Percentiles rank a stretch among this genome's conserved stretches.
Conservation (phyloP, 2,329 filamentous ascomycete genomes). For the Penicillium sp. region DNA sequence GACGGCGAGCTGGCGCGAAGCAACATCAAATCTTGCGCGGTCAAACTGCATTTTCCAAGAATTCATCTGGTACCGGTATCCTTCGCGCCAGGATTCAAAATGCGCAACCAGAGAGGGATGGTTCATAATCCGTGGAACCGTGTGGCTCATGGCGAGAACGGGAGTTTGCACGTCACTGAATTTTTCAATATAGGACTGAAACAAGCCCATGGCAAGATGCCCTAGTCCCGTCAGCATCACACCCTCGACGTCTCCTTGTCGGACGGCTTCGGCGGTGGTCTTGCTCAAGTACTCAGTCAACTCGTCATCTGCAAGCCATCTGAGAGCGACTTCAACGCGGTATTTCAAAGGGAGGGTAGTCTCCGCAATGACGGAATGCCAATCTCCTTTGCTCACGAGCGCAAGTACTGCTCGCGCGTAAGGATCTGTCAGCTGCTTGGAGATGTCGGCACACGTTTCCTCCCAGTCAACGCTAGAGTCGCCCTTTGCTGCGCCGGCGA, state of each 20-base stretch:
- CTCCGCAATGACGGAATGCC: slow-evolving; percentile 54
- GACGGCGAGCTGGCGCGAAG: slow-evolving; percentile 49
- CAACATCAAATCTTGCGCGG: slow-evolving; percentile 54
- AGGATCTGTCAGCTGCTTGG: slow-evolving; percentile 55
- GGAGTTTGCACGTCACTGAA: slow-evolving; percentile 59
- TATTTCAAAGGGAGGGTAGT: slow-evolving; percentile 54
- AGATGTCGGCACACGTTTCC: slow-evolving; percentile 57
- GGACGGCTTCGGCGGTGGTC: slow-evolving; percentile 46
- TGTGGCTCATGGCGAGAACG: slow-evolving; percentile 54
- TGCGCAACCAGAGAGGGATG: slow-evolving; percentile 47
- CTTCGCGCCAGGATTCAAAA: slow-evolving; percentile 56
- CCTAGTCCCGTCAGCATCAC: slow-evolving; percentile 57
- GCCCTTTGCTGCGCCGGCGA: slow-evolving; percentile 41
- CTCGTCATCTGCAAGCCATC: slow-evolving; percentile 43
- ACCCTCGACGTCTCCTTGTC: slow-evolving; percentile 55
- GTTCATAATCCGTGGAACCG: slow-evolving; percentile 54
- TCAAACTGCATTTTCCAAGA: slow-evolving; percentile 56
- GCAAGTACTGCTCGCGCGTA: slow-evolving; percentile 57
- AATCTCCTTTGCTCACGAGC: slow-evolving; percentile 55
- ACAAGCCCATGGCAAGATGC: slow-evolving; percentile 53
- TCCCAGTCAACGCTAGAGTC: slow-evolving; percentile 53
- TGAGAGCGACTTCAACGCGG: slow-evolving; percentile 56
- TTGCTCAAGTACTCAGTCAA: slow-evolving; percentile 51
- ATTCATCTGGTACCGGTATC: slow-evolving; percentile 56
- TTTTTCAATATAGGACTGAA: slow-evolving; percentile 55